Conservation (phyloP, 2,329 filamentous ascomycete species). For the Botrytis hyacinthi region DNA sequence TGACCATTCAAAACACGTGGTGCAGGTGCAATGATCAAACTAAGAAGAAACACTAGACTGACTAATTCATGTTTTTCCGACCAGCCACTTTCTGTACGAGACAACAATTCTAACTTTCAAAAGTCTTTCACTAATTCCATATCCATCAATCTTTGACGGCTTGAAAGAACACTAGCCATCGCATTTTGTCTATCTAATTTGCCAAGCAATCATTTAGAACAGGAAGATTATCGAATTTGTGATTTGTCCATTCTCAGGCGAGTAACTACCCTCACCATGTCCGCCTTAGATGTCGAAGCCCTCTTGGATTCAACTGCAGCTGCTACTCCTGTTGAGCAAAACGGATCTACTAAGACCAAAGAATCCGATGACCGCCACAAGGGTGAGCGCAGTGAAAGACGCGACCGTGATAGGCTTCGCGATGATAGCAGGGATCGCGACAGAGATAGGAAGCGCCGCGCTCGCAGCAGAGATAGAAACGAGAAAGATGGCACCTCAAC, state of each 20-base stretch:
- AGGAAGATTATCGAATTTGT: background rate
- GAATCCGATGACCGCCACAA: constrained; percentile 58
- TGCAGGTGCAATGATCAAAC: background rate
- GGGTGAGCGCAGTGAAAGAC: constrained; percentile 51
- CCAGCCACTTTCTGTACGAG: constrained; percentile 6
- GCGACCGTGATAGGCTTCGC: constrained; percentile 55
- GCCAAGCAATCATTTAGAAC: background rate
- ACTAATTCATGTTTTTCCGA: background rate
- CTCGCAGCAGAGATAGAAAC: constrained; percentile 20
- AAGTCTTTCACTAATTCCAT: background rate
- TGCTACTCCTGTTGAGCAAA: constrained; percentile 48
- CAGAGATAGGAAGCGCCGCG: constrained; percentile 48
- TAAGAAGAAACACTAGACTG: constrained; percentile 1
- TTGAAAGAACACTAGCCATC: background rate
- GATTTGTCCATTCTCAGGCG: constrained; percentile 1
- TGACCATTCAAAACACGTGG: background rate
- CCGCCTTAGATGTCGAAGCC: constrained; percentile 80
- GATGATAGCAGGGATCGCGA: constrained; percentile 56
- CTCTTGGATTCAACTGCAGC: constrained; percentile 82
- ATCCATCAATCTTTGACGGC: background rate
- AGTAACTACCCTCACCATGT: constrained; percentile 49
- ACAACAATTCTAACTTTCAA: background rate
- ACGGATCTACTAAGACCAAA: constrained; percentile 45
- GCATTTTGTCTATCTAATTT: background rate
- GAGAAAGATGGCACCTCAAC: constrained; percentile 61